These are phyloP conservation scores for Schoenoplectus tabernaemontani DNA, from an alignment of 202 grass and related monocot genomes.

Conservation along the genomic window DNA sequence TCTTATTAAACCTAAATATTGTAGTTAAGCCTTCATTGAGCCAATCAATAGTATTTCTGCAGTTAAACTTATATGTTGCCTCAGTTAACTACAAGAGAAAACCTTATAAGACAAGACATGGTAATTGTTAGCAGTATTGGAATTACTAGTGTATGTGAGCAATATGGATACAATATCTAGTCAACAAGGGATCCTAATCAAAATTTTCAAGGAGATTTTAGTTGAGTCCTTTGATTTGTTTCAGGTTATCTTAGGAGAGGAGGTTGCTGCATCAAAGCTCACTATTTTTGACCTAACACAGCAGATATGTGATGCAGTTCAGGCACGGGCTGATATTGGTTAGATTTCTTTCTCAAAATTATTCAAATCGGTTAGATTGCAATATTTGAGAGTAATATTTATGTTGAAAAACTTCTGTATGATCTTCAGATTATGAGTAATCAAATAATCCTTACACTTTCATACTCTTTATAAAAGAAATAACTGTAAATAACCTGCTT, in stretches of 20 bases:
- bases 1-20: background rate
- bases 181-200: background rate
- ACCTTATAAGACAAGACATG: background rate
- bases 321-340: constrained; percentile 78
- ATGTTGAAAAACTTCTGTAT: background rate
- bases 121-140: background rate
- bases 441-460: background rate
- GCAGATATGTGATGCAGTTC: constrained; percentile 93
- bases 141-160: background rate
- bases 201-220: background rate
- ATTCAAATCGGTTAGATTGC: background rate
- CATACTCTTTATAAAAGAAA: background rate
- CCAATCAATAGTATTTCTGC: background rate
- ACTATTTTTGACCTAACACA: constrained; percentile 95
- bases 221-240: background rate
- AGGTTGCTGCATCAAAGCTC: constrained; percentile 90
- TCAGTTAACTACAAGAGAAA: background rate
- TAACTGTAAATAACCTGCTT: background rate
- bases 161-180: background rate
- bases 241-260: constrained; percentile 95
- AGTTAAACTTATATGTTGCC: background rate
- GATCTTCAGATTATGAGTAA: background rate
- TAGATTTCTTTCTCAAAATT: background rate
- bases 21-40: background rate
- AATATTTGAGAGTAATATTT: background rate